phyloP scores from a whole-genome alignment of 176 grass and related monocot genomes.

The Avena sativa region DNA sequence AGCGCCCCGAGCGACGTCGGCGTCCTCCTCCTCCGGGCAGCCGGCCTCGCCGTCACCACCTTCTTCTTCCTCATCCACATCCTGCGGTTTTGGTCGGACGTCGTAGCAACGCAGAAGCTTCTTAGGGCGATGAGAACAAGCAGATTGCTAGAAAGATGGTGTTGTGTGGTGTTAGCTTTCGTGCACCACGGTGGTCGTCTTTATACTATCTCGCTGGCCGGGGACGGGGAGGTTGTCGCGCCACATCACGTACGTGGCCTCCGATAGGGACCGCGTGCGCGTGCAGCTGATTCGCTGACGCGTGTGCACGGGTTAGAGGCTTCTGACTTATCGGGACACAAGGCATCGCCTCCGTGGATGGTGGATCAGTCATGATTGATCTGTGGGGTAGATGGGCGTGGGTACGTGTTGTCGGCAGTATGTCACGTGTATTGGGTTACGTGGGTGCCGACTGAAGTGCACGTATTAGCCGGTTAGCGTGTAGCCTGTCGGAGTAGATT shows the following conservation, averaged over 20 bases:
- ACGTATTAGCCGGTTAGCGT: too few species aligned
- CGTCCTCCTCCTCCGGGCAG: conserved; percentile 1
- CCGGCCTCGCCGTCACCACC: background rate
- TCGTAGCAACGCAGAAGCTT: background rate
- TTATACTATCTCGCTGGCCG: background rate
- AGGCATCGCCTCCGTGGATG: background rate
- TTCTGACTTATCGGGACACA: background rate
- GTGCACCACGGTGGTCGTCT: background rate
- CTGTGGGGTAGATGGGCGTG: background rate
- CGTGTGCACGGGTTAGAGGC: background rate
- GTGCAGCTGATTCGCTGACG: background rate
- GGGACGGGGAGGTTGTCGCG: background rate
- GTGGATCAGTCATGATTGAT: background rate
- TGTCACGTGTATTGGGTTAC: background rate
- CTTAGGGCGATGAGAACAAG: background rate
- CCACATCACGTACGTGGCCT: conserved; percentile 5
- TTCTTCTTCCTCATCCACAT: conserved; percentile 49
- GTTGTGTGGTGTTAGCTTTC: background rate
- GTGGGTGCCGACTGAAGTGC: background rate
- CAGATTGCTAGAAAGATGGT: background rate
- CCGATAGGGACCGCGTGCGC: background rate
- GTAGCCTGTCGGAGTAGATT: too few species aligned
- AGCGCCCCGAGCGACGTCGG: conserved; percentile 32
- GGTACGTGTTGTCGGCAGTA: background rate
- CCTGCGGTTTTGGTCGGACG: background rate